Percentiles rank a stretch among this genome's conserved stretches.
phyloP scores from a whole-genome alignment of 2,329 filamentous ascomycete genomes.

The Phyllosticta paracitricarpa region DNA sequence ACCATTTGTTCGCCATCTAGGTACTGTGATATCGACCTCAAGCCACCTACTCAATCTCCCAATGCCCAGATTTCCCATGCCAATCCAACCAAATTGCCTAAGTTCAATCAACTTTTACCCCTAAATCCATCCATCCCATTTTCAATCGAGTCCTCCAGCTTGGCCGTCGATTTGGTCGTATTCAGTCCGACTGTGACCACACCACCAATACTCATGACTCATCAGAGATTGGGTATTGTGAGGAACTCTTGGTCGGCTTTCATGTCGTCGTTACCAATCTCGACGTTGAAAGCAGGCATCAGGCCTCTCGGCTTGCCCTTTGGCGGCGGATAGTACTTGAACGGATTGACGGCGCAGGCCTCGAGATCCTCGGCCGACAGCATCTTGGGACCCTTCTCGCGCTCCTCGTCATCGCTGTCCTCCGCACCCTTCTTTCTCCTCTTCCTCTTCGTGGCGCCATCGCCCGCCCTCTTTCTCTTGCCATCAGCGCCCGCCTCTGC shows the following conservation, averaged over 20 bases:
- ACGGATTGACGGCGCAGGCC: slow-evolving; percentile 16
- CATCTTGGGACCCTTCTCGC: slow-evolving; percentile 1
- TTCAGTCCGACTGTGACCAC: no score
- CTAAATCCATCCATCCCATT: not conserved
- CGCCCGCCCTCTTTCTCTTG: not conserved
- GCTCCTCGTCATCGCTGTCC: slow-evolving; percentile 3
- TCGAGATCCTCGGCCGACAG: not conserved
- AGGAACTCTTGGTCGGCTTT: not conserved
- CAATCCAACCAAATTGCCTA: not conserved
- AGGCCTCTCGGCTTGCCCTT: not conserved
- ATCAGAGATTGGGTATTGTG: not conserved
- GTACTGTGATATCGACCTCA: not conserved
- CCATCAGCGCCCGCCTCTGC: not conserved
- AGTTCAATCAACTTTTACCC: not conserved
- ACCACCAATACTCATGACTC: no score
- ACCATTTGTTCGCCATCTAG: no score
- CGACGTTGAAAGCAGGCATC: not conserved
- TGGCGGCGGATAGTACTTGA: slow-evolving; percentile 18
- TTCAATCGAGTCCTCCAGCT: not conserved
- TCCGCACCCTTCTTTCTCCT: not conserved
- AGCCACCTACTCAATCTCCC: not conserved
- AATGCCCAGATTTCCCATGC: not conserved
- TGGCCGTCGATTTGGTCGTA: no score
- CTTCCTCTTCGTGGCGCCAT: not conserved
- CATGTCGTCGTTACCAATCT: not conserved